Evolutionary conservation across 495 filamentous ascomycete genomes (phyloP), one percentile per base, ranked within the genome.

Genomic region (Annulohypoxylon bovei): DNA sequence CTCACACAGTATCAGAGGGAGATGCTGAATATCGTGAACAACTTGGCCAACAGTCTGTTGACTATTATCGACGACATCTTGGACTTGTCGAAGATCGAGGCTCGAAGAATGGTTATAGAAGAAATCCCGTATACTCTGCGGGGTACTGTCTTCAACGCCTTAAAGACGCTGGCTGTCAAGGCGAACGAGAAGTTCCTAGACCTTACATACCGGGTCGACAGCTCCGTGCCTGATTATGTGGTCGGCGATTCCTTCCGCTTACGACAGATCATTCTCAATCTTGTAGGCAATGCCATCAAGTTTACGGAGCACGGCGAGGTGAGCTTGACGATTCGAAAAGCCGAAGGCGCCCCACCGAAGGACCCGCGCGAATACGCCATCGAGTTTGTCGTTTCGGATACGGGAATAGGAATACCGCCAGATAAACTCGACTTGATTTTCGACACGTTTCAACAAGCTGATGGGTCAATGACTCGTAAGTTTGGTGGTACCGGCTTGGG

Each of bases 51-150:
- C 81, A 98, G 96, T 83, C 82, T 99, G 68, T 80, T 99, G 75
- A 99, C 96, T 18, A 98, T 99, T 72, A 98, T 99, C 76, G 95
- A 99, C 77, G 95, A 99, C 79, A 98, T 99, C 73, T 86, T 99
- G 67, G 95, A 99, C 87, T 92, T 99, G 67, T 97, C 93, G 6
- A 99, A 99, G 89, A 99, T 99, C 70, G 95, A 99, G 80, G 95
- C 95, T 25, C 95, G 98, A 77, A 90, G 95, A n/a, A 98, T 99
- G 96, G 92, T 97, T 18, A 96, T 99, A 83, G 95, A 99, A 75
- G 93, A 95, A 75, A 98, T 98, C 71, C 94, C 94, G 11, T 99
- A 98, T 81, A 98, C 96, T 0, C 84, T 98, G 55, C 89, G 95
- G 44, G 93, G 94, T 49, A 97, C 94, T 5, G 94, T 99, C 25